Evolutionary conservation across 176 grass and related monocot species (phyloP), one percentile per base, ranked within the genome.

Genomic region (Zea luxurians): DNA sequence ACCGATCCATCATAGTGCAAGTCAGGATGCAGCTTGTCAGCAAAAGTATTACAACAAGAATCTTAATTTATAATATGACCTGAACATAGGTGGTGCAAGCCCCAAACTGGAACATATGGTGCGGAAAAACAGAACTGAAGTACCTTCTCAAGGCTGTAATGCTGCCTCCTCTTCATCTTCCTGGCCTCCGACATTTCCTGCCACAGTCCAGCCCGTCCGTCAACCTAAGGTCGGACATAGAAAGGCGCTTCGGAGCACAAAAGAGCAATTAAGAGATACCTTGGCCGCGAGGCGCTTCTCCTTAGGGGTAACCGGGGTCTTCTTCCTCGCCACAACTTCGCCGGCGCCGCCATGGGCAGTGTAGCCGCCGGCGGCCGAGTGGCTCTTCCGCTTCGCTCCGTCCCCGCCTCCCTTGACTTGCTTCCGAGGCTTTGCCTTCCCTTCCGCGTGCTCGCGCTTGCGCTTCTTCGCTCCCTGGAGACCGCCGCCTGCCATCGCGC

Each of bases 111-210:
- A 68, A 47, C 17, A 36, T 11, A 61, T 9, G 42, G 40, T 18
- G 16, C 2, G 2, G 2, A 4, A 6, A 46, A 15, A 0, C 2
- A 21, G 46, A 62, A 27, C 17, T 16, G 34, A 3, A 20, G 64
- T 87, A 97, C 93, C 84, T 89, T 97, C 79, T 93, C 90, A 21
- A 93, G 86, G 82, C 16, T 82, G 74, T 97, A 97, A 74, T 97
- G 86, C 40, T 12, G 74, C 59, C 83, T 97, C 79, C 88, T 80
- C 80, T 83, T 93, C 88, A 86, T 93, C 80, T 96, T 96, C 90
- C 93, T 88, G 2, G 88, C 77, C 76, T 93, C 93, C 34, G 69
- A 48, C 73, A 97, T 83, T 68, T 92, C 93, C 89, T 92, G 77
- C 11, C 17, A 64, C 10, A 40, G 38, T 38, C 41, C 2, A 45